Evolutionary conservation across 352 stramenopile genomes (phyloP).

Genomic region (Globisporangium megalacanthum): DNA sequence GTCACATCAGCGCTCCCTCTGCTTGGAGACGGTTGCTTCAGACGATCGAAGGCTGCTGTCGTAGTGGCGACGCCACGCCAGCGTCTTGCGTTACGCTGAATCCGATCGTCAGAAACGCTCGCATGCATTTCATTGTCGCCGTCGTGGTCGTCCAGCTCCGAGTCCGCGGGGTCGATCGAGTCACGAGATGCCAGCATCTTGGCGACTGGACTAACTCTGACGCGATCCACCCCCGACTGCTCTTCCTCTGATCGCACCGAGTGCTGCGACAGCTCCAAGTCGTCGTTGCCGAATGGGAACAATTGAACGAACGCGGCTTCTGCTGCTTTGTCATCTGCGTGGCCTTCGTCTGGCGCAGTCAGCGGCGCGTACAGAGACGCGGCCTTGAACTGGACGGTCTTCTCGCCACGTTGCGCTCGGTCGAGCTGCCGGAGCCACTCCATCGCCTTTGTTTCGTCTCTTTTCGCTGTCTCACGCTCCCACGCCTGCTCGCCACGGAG

Average conservation of each 20-base stretch:
- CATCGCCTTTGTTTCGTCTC: constrained; percentile 36
- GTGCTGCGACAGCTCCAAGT: constrained; percentile 28
- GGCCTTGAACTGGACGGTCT: constrained; percentile 11
- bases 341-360: constrained; percentile 7
- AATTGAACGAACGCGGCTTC: constrained; percentile 36
- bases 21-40: no score
- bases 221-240: background rate
- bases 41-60: no score
- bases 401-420: constrained; percentile 25
- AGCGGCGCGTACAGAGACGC: constrained; percentile 8
- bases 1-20: no score
- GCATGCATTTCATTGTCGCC: background rate
- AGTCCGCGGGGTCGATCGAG: constrained; percentile 15
- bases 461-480: constrained; percentile 21
- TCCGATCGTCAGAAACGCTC: no score
- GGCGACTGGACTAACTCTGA: constrained; percentile 7
- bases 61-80: no score
- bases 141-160: background rate
- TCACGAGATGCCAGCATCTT: background rate
- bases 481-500: constrained; percentile 33
- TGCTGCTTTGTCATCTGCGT: constrained; percentile 16
- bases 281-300: constrained; percentile 35
- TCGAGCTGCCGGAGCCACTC: constrained; percentile 54
- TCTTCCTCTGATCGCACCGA: constrained; percentile 31
- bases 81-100: no score